These are phyloP conservation scores for Acephala macrosclerotiorum DNA, from an alignment of 2,329 filamentous ascomycete species.

Conservation along the genomic window DNA sequence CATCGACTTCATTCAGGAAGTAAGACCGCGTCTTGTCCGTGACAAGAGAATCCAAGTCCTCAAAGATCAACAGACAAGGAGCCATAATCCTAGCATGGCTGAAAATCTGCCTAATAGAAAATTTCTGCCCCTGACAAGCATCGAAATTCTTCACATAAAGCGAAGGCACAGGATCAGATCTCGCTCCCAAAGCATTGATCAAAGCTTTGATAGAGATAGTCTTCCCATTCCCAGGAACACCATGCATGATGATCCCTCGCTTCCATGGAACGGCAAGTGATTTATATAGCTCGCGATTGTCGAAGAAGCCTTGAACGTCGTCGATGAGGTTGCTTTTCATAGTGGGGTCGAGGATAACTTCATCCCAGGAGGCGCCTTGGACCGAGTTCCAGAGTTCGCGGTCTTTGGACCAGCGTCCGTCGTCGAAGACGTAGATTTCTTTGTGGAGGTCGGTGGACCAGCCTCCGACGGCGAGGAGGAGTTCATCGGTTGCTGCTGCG, in stretches of 20 bases:
- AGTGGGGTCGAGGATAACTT: constrained; percentile 68
- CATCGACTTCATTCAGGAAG: constrained; percentile 78
- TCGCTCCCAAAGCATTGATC: constrained; percentile 66
- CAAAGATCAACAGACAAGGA: constrained; percentile 75
- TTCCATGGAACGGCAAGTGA: constrained; percentile 73
- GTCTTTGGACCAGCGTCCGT: constrained; percentile 67
- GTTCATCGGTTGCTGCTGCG: constrained; percentile 48
- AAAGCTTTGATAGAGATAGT: constrained; percentile 75
- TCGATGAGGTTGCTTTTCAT: constrained; percentile 70
- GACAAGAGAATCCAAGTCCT: constrained; percentile 74
- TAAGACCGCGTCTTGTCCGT: constrained; percentile 66
- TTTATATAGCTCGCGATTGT: constrained; percentile 62
- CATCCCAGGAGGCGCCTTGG: constrained; percentile 63
- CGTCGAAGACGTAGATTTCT: constrained; percentile 72
- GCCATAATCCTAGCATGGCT: constrained; percentile 65
- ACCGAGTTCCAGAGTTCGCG: constrained; percentile 63
- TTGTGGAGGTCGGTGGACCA: constrained; percentile 66
- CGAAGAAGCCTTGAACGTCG: constrained; percentile 71
- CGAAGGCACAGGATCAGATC: constrained; percentile 60
- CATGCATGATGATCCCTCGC: constrained; percentile 72
- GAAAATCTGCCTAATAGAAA: constrained; percentile 61
- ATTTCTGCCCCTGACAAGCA: constrained; percentile 62
- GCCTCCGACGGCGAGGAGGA: constrained; percentile 61
- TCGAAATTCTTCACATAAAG: constrained; percentile 65
- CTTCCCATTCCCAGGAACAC: constrained; percentile 73